These are phyloP conservation scores for Actinomortierella wolfii DNA, from an alignment of 371 early-diverging fungal genomes.

Conservation along the genomic window DNA sequence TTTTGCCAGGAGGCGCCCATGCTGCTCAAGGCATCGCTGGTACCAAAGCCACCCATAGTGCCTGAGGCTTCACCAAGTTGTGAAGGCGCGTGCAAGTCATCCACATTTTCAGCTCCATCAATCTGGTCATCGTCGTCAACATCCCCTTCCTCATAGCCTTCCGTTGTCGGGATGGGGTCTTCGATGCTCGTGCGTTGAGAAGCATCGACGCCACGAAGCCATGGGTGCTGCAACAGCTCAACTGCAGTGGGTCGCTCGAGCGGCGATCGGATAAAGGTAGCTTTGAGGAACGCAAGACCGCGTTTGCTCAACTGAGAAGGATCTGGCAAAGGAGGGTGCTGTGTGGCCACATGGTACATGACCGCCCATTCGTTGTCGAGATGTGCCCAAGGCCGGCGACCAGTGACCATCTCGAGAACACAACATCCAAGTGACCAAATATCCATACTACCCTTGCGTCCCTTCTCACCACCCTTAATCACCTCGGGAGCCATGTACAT, in stretches of 20 bases:
- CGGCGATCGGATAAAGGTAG: conserved; percentile 81
- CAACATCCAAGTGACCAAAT: conserved; percentile 96
- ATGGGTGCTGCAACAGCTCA: conserved; percentile 76
- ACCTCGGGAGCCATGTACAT: conserved; percentile 98
- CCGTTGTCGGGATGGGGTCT: too few species aligned
- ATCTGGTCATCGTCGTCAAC: too few species aligned
- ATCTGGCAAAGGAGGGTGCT: conserved; percentile 76
- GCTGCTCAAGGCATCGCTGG: too few species aligned
- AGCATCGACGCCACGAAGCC: conserved; percentile 61
- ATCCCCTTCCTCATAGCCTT: too few species aligned
- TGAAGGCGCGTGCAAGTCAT: too few species aligned
- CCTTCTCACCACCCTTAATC: conserved; percentile 80
- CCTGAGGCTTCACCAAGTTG: too few species aligned
- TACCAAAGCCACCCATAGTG: too few species aligned
- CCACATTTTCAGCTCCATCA: too few species aligned
- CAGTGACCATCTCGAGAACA: conserved; percentile 94
- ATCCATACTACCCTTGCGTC: conserved; percentile 85
- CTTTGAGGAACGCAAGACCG: conserved; percentile 78
- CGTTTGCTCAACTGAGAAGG: conserved; percentile 61
- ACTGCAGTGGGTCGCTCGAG: conserved; percentile 76
- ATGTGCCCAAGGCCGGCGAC: conserved; percentile 91
- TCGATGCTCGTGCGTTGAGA: too few species aligned
- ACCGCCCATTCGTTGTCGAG: conserved; percentile 95
- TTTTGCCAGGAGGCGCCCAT: too few species aligned
- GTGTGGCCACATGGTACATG: conserved; percentile 82